A percentile compares a stretch with the other conserved stretches of the same genome.
Evolutionary conservation across 352 stramenopile genomes (phyloP).

Genomic region (Pythium aristosporum): DNA sequence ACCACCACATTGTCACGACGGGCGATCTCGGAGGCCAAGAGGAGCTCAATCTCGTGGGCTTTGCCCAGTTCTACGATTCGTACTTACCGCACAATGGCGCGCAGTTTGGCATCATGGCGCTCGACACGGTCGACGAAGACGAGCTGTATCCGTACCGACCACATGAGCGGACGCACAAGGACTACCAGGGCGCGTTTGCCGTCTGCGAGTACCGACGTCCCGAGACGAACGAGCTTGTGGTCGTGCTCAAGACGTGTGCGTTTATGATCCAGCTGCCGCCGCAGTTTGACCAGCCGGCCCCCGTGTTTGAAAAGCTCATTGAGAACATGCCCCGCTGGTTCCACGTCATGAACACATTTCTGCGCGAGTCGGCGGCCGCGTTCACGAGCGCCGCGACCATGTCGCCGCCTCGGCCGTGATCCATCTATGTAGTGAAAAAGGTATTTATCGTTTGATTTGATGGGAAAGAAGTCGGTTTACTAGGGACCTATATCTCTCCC

Average conservation of each 20-base stretch:
- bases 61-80: conserved; percentile 37
- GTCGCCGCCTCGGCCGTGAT: no score
- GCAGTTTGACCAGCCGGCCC: conserved; percentile 3
- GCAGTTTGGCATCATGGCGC: conserved; percentile 34
- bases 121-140: conserved; percentile 46
- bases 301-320: conserved; percentile 14
- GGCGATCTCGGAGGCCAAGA: conserved; percentile 16
- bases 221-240: conserved; percentile 9
- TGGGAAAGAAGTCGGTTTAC: background rate
- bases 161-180: conserved; percentile 23
- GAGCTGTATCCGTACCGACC: conserved; percentile 48
- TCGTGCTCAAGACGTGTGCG: conserved; percentile 17
- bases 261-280: conserved; percentile 22
- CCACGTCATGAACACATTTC: conserved; percentile 18
- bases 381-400: background rate
- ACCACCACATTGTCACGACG: conserved; percentile 46
- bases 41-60: conserved; percentile 31
- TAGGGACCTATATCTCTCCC: background rate
- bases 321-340: conserved; percentile 25
- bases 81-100: conserved; percentile 13
- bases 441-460: background rate
- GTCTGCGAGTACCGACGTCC: conserved; percentile 14
- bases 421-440: background rate
- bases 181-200: conserved; percentile 9
- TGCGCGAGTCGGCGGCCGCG: conserved; percentile 7